A percentile compares a stretch with the other conserved stretches of the same genome.
These are phyloP conservation scores for Ophiorrhiza pumila DNA, from an alignment of 257 asterid genomes.

Conservation along the genomic window DNA sequence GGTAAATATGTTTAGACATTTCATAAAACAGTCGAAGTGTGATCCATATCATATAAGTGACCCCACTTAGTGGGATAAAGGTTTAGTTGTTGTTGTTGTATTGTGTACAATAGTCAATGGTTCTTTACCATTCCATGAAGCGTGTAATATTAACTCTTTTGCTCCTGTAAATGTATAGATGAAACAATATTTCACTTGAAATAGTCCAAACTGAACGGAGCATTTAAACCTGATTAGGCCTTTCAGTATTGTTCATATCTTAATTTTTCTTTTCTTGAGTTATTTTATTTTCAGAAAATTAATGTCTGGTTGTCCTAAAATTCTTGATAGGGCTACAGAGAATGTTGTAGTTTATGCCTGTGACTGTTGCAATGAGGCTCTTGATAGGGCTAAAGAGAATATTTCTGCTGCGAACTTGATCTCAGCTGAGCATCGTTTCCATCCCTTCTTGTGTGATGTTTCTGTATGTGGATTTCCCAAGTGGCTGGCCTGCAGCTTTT, in stretches of 20 bases:
- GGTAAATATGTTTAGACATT: not conserved
- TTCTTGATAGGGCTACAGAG: slow-evolving; percentile 51
- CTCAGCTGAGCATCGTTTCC: slow-evolving; percentile 46
- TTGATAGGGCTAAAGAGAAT: slow-evolving; percentile 67
- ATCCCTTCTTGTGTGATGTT: slow-evolving; percentile 70
- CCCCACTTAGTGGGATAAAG: too few species aligned
- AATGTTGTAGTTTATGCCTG: slow-evolving; percentile 63
- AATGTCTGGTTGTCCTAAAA: slow-evolving; percentile 1
- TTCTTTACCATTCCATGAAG: not conserved
- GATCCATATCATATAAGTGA: too few species aligned
- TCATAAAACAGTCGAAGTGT: too few species aligned
- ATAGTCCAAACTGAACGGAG: not conserved
- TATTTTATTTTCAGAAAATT: not conserved
- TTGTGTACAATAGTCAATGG: not conserved
- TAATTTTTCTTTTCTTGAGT: slow-evolving; percentile 1
- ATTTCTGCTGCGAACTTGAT: slow-evolving; percentile 43
- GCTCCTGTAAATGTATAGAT: not conserved
- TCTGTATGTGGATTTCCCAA: slow-evolving; percentile 57
- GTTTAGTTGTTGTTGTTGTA: too few species aligned
- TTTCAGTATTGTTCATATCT: not conserved
- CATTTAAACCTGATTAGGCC: not conserved
- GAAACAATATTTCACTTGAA: not conserved
- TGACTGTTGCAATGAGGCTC: slow-evolving; percentile 87
- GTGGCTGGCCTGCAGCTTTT: slow-evolving; percentile 65
- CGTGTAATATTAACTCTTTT: not conserved